Evolutionary conservation across 2,329 filamentous ascomycete genomes (phyloP).

Genomic region (Hypoxylon sp.): DNA sequence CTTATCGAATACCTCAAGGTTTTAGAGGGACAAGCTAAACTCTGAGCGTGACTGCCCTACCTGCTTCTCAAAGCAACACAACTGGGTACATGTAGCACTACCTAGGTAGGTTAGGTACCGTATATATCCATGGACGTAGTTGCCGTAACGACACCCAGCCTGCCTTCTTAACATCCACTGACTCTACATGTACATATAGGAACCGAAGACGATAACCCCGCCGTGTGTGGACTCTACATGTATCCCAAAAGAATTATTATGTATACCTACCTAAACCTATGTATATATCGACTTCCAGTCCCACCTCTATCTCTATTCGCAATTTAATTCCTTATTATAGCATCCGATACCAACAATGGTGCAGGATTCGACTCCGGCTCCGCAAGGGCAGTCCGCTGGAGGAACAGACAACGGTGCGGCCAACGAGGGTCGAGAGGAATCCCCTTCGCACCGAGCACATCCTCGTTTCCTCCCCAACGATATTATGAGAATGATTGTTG

Average conservation of each 20-base stretch:
- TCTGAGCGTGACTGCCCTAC: neutral
- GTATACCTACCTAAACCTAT: no score
- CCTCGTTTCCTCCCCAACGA: slow-evolving; percentile 17
- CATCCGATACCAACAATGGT: slow-evolving; percentile 13
- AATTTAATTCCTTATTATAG: slow-evolving; percentile 2
- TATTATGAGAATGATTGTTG: slow-evolving; percentile 9
- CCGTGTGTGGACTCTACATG: no score
- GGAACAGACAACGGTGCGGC: neutral
- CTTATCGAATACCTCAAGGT: neutral
- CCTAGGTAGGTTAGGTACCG: no score
- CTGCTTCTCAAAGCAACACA: neutral
- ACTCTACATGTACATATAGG: no score
- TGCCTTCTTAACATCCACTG: neutral
- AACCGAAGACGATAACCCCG: no score
- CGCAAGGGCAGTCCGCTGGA: neutral
- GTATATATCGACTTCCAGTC: neutral
- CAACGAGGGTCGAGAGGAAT: neutral
- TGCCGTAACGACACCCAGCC: neutral
- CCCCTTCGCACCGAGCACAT: no score
- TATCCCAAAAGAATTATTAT: neutral
- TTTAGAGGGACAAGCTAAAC: neutral
- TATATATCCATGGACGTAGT: no score
- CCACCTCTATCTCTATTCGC: neutral
- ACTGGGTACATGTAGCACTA: neutral
- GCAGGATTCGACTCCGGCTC: neutral